Evolutionary conservation across 345 rosid genomes (phyloP), one percentile per base, ranked within the genome.

Genomic region (Aquilaria yunnanensis): DNA sequence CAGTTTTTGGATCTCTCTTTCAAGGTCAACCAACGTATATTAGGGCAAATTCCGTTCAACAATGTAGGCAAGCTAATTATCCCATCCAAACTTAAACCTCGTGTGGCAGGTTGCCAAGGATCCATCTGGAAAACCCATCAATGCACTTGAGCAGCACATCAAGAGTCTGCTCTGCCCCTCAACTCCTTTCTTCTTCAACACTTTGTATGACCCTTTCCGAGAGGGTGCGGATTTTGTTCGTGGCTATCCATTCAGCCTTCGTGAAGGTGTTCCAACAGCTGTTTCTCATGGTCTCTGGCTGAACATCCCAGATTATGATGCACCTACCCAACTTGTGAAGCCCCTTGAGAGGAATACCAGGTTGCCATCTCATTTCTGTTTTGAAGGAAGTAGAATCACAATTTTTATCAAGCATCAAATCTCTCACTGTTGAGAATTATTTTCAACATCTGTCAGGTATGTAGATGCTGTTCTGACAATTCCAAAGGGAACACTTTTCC

Each of bases 261-360:
- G 98, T 0, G 98, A 93, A 79, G 98, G 98, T 78, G 96, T 80
- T 30, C 82, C 90, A 2, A 93, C 98, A 14, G 98, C 97, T 50
- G 94, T 88, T 61, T 93, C 98, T 49, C 98, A 93, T 64, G 98
- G 97, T 57, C 97, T 93, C 51, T 93, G 98, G 98, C 92, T 93
- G 61, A 93, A 93, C 85, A 93, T 93, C 70, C 97, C 98, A 2
- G 98, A 93, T 71, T 93, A 93, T 60, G 98, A 93, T 68, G 98
- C 98, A 10, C 98, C 98, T 1, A 93, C 98, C n/a, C 98, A 93
- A 69, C 98, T 93, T 41, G 98, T 93, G 47, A 93, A 93, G 89
- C 98, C 98, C 51, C 79, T 75, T 37, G 97, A 93, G 76, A 79
- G 89, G 77, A 93, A 93, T 85, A 74, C 85, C 0, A 93, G 98